Conservation (phyloP, 192 early-diverging fungal species). For the Backusella macrospora region DNA sequence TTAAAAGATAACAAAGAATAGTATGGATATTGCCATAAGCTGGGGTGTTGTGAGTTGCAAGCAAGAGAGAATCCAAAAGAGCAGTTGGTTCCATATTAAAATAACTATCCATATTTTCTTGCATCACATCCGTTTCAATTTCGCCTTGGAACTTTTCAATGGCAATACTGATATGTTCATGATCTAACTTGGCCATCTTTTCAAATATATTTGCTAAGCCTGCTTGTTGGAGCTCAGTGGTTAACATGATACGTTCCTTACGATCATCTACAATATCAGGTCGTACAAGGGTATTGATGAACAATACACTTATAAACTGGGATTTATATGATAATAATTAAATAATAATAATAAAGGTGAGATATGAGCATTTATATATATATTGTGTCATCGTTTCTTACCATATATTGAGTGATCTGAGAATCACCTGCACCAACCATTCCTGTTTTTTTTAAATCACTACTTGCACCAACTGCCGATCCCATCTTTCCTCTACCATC, state of each 20-base stretch:
- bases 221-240: conserved; percentile 67
- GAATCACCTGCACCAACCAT: conserved; percentile 44
- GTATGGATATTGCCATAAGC: conserved; percentile 69
- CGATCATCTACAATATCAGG: conserved; percentile 65
- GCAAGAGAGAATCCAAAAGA: conserved; percentile 65
- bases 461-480: conserved; percentile 71
- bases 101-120: conserved; percentile 45
- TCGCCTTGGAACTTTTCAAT: conserved; percentile 34
- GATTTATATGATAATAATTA: background rate
- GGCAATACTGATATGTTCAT: conserved; percentile 34
- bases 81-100: conserved; percentile 57
- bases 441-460: conserved; percentile 66
- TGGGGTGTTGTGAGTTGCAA: conserved; percentile 64
- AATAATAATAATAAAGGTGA: background rate
- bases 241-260: conserved; percentile 65
- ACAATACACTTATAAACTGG: conserved; percentile 69
- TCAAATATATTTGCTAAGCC: conserved; percentile 45
- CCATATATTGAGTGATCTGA: conserved; percentile 64
- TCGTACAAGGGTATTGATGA: conserved; percentile 74
- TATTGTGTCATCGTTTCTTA: conserved; percentile 21
- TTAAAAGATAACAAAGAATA: conserved; percentile 69
- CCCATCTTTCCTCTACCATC: conserved; percentile 78
- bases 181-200: conserved; percentile 24
- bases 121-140: conserved; percentile 27
- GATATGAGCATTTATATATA: too few relatives aligned